Percentiles rank a stretch among this genome's conserved stretches.
These are phyloP conservation scores for Solanum neorickii DNA, from an alignment of 257 asterid genomes.

Conservation along the genomic window DNA sequence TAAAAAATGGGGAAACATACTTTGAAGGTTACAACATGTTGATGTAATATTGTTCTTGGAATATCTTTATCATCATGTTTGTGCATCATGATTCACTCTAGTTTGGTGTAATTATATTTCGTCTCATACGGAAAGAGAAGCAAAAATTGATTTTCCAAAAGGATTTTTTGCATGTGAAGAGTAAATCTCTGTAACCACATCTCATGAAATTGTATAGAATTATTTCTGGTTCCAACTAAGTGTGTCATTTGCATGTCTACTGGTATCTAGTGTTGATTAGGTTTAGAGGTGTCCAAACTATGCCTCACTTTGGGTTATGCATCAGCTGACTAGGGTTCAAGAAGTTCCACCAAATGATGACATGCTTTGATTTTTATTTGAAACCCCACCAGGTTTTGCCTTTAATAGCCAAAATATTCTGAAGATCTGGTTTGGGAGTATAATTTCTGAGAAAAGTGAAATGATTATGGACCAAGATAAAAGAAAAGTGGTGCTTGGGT, in stretches of 20 bases:
- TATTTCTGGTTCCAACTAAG: neutral
- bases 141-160: neutral
- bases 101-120: neutral
- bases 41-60: neutral
- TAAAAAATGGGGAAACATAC: neutral
- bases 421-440: neutral
- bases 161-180: neutral
- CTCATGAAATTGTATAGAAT: neutral
- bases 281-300: neutral
- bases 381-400: neutral
- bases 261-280: neutral
- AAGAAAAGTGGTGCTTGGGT: neutral
- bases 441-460: neutral
- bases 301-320: neutral
- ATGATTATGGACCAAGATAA: neutral
- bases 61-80: neutral
- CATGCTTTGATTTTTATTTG: neutral
- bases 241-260: neutral
- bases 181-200: neutral
- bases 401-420: neutral
- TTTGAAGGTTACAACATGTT: neutral
- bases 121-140: neutral
- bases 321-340: neutral
- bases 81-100: neutral
- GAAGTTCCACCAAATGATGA: neutral